Conservation (phyloP, 768 basidiomycete genomes). For the Boletus subcaerulescens region DNA sequence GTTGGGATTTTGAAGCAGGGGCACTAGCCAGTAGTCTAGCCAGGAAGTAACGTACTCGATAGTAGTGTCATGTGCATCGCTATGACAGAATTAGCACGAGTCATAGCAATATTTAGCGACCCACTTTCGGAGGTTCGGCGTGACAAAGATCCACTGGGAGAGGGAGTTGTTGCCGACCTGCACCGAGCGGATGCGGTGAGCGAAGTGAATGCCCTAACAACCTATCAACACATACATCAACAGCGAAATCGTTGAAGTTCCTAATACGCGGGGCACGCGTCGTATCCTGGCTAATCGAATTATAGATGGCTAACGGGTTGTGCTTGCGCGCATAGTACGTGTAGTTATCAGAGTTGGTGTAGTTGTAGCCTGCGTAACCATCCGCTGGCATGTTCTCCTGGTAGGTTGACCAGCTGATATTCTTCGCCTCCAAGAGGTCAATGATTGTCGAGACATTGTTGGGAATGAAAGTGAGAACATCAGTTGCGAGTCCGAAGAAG, state of each 20-base stretch:
- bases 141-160: conserved; percentile 61
- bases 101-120: background rate
- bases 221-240: conserved; percentile 38
- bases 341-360: conserved; percentile 33
- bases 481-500: conserved; percentile 48
- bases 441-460: conserved; percentile 54
- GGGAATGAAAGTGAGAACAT: conserved; percentile 34
- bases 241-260: conserved; percentile 62
- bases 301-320: conserved; percentile 49
- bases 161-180: conserved; percentile 39
- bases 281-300: conserved; percentile 45
- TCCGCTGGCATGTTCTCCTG: conserved; percentile 57
- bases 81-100: conserved; percentile 18
- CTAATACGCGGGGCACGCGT: conserved; percentile 44
- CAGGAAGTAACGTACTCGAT: conserved; percentile 46
- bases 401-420: conserved; percentile 59
- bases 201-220: background rate
- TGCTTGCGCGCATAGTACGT: conserved; percentile 57
- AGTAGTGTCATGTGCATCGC: conserved; percentile 62
- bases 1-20: conserved; percentile 45
- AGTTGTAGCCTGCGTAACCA: conserved; percentile 43
- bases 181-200: background rate
- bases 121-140: conserved; percentile 49
- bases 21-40: conserved; percentile 49
- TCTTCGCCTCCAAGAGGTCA: conserved; percentile 56